phyloP scores from a whole-genome alignment of 352 stramenopile species.

The Pythium brassicae region DNA sequence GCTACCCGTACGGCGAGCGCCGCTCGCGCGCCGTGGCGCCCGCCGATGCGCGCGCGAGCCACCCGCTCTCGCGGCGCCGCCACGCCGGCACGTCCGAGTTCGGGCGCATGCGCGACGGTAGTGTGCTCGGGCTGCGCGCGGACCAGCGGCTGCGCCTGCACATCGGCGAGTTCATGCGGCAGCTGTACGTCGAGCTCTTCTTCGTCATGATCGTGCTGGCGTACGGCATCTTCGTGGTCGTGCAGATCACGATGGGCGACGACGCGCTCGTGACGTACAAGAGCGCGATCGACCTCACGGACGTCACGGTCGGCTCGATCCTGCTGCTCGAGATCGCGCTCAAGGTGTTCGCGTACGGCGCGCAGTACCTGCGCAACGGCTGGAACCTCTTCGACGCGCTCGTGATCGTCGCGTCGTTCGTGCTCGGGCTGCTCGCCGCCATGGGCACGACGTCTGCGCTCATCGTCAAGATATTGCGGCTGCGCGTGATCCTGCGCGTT shows the following conservation, averaged over 20 bases:
- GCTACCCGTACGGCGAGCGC: slow-evolving; percentile 56
- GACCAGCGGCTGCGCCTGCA: slow-evolving; percentile 42
- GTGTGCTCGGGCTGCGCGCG: slow-evolving; percentile 20
- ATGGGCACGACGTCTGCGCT: slow-evolving; percentile 48
- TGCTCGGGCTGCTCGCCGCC: slow-evolving; percentile 61
- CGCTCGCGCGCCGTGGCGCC: slow-evolving; percentile 58
- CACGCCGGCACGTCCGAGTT: slow-evolving; percentile 37
- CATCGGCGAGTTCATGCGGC: slow-evolving; percentile 79
- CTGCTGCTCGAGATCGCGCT: slow-evolving; percentile 75
- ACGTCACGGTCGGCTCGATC: slow-evolving; percentile 82
- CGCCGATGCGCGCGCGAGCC: slow-evolving; percentile 25
- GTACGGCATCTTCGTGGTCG: slow-evolving; percentile 80
- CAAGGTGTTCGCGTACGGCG: slow-evolving; percentile 76
- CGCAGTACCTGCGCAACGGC: slow-evolving; percentile 54
- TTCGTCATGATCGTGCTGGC: slow-evolving; percentile 86
- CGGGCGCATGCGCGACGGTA: slow-evolving; percentile 24
- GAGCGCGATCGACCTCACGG: slow-evolving; percentile 65
- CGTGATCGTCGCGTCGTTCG: slow-evolving; percentile 77
- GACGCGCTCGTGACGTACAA: slow-evolving; percentile 51
- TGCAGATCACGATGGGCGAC: slow-evolving; percentile 78
- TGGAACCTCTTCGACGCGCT: slow-evolving; percentile 82
- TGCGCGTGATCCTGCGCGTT: slow-evolving; percentile 76
- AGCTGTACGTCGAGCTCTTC: slow-evolving; percentile 83
- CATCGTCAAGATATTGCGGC: slow-evolving; percentile 63
- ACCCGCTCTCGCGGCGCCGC: slow-evolving; percentile 17